These are phyloP conservation scores for Penicillium sp. DNA, from an alignment of 2,329 filamentous ascomycete genomes.

Conservation along the genomic window DNA sequence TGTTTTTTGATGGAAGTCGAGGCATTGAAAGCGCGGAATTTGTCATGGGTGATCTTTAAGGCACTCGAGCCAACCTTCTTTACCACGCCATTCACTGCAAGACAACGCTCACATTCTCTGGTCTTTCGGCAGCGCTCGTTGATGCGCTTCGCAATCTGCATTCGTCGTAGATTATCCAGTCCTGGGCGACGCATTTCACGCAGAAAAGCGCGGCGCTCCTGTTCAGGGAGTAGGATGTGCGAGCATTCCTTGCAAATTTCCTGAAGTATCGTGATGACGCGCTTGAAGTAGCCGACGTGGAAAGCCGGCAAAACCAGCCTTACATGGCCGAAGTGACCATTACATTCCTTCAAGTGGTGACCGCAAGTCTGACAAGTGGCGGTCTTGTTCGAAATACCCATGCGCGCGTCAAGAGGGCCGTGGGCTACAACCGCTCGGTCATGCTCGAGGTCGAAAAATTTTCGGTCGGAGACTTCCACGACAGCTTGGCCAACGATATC, in stretches of 20 bases:
- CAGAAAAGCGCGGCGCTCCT: conserved; percentile 73
- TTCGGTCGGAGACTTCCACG: conserved; percentile 87
- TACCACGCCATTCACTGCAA: conserved; percentile 81
- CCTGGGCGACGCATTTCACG: conserved; percentile 74
- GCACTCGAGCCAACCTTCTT: conserved; percentile 77
- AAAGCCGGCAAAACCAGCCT: conserved; percentile 87
- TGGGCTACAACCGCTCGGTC: conserved; percentile 72
- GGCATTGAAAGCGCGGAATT: conserved; percentile 81
- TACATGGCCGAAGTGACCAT: conserved; percentile 93
- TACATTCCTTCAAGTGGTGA: conserved; percentile 76
- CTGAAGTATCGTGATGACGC: conserved; percentile 86
- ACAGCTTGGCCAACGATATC: conserved; percentile 95
- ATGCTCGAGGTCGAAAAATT: conserved; percentile 85
- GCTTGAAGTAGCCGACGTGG: conserved; percentile 93
- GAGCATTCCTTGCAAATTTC: conserved; percentile 97
- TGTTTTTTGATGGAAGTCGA: conserved; percentile 84
- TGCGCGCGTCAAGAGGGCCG: conserved; percentile 81
- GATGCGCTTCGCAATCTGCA: conserved; percentile 81
- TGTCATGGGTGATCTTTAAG: conserved; percentile 93
- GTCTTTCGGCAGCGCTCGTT: conserved; percentile 86
- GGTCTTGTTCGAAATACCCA: conserved; percentile 84
- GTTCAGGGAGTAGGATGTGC: conserved; percentile 74
- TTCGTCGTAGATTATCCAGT: conserved; percentile 80
- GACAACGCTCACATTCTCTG: conserved; percentile 77
- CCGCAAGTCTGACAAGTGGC: conserved; percentile 80